These are phyloP conservation scores for Citeromyces hawaiiensis DNA, from an alignment of 1,139 yeast species.

Conservation along the genomic window DNA sequence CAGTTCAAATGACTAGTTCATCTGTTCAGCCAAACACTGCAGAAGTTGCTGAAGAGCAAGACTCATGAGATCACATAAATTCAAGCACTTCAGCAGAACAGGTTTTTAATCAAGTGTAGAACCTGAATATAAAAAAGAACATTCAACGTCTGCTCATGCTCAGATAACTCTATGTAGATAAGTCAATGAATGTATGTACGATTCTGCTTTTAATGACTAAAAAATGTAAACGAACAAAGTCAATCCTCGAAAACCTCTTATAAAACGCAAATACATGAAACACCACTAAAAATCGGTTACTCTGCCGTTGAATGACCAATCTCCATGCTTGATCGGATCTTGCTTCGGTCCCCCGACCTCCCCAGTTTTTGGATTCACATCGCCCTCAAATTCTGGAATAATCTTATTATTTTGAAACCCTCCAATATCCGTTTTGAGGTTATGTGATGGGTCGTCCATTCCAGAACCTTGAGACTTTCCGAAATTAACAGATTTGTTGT, in stretches of 20 bases:
- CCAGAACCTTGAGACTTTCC: conserved; percentile 1
- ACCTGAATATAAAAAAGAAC: too few relatives aligned
- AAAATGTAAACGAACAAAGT: too few relatives aligned
- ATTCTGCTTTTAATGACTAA: too few relatives aligned
- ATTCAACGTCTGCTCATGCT: too few relatives aligned
- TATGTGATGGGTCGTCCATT: conserved; percentile 18
- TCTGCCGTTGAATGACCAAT: conserved; percentile 91
- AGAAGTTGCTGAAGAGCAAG: conserved; percentile 3
- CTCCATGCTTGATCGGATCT: conserved; percentile 88
- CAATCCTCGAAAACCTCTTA: conserved; percentile 8
- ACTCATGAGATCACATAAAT: background rate
- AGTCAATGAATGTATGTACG: too few relatives aligned
- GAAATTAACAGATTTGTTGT: conserved; percentile 32
- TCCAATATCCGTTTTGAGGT: conserved; percentile 42
- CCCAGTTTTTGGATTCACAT: conserved; percentile 84
- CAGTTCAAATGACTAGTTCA: background rate
- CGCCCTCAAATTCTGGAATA: conserved; percentile 93
- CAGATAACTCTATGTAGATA: too few relatives aligned
- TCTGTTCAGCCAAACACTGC: background rate
- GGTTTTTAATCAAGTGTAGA: too few relatives aligned
- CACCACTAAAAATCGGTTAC: conserved; percentile 70
- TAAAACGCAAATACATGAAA: conserved; percentile 7
- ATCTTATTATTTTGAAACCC: conserved; percentile 56
- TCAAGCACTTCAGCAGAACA: too few relatives aligned
- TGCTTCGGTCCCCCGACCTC: conserved; percentile 98